Evolutionary conservation across 2,329 filamentous ascomycete species (phyloP).

Genomic region (Monosporascus sp.): DNA sequence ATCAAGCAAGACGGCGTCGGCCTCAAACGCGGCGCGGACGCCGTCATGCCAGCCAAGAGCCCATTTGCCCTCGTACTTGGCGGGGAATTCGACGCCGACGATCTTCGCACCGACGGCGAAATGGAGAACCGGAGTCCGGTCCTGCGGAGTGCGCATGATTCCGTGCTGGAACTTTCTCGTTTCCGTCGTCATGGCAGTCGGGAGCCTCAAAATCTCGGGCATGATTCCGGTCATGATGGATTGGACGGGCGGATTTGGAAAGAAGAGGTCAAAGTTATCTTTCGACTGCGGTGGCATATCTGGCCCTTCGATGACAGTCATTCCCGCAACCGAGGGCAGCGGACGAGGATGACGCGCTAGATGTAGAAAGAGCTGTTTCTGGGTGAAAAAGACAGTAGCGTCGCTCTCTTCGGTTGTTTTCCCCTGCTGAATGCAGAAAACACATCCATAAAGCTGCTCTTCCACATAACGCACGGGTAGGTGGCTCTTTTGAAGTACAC

Average conservation of each 20-base stretch:
- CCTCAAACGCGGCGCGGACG: constrained; percentile 43
- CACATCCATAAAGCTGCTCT: constrained; percentile 49
- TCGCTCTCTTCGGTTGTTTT: constrained; percentile 49
- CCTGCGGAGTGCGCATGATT: constrained; percentile 37
- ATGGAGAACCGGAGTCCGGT: constrained; percentile 41
- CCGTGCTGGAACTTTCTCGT: constrained; percentile 44
- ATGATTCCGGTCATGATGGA: constrained; percentile 39
- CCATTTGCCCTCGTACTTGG: constrained; percentile 51
- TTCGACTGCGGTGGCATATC: constrained; percentile 34
- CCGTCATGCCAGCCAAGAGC: constrained; percentile 55
- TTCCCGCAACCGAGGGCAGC: constrained; percentile 42
- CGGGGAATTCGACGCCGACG: constrained; percentile 46
- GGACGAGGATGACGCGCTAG: constrained; percentile 50
- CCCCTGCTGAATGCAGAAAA: constrained; percentile 48
- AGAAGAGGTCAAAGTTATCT: constrained; percentile 52
- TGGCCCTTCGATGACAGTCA: constrained; percentile 42
- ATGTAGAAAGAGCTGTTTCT: constrained; percentile 48
- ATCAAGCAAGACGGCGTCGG: constrained; percentile 44
- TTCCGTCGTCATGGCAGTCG: constrained; percentile 41
- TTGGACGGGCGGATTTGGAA: constrained; percentile 33
- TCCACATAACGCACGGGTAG: constrained; percentile 44
- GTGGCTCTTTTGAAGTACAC: constrained; percentile 54
- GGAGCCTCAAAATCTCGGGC: constrained; percentile 36
- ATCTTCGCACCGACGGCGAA: constrained; percentile 45
- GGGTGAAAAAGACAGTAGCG: constrained; percentile 52